Percentiles rank a stretch among this genome's conserved stretches.
Evolutionary conservation across 805 yeast genomes (phyloP).

Genomic region (Saccharomycopsis sp.): DNA sequence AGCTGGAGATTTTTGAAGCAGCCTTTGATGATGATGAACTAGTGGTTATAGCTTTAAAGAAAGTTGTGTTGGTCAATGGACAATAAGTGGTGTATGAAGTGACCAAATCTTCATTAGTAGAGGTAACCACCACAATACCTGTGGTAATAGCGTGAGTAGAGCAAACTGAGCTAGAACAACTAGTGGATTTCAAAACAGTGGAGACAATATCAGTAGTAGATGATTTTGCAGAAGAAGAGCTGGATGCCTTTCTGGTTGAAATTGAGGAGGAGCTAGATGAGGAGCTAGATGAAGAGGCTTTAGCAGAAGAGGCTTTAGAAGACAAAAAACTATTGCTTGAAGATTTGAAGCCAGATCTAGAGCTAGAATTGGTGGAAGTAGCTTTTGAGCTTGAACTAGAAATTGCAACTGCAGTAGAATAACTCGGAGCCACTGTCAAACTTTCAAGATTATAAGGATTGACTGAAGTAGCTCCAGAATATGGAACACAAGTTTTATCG

Average conservation of each 20-base stretch:
- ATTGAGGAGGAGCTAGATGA: not conserved
- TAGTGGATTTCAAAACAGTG: not conserved
- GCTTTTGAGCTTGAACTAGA: slow-evolving; percentile 10
- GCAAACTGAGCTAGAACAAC: not conserved
- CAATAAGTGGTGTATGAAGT: slow-evolving; percentile 23
- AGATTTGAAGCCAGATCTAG: not conserved
- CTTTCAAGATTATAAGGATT: not conserved
- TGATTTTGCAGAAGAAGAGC: slow-evolving; percentile 19
- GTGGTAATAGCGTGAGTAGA: slow-evolving; percentile 8
- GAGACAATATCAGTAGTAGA: slow-evolving; percentile 10
- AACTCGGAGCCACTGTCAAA: slow-evolving; percentile 9
- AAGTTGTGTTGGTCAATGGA: not conserved
- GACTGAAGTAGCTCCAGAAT: not conserved
- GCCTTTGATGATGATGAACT: not conserved
- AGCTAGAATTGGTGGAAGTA: slow-evolving; percentile 15
- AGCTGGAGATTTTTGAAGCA: not conserved
- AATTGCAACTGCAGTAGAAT: slow-evolving; percentile 15
- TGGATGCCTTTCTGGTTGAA: slow-evolving; percentile 16
- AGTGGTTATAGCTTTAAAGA: not conserved
- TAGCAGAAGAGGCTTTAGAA: slow-evolving; percentile 5
- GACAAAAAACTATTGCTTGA: slow-evolving; percentile 4
- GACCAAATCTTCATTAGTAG: slow-evolving; percentile 20
- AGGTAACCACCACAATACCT: slow-evolving; percentile 18
- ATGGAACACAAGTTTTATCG: not conserved
- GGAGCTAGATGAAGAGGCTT: slow-evolving; percentile 3